Conservation (phyloP, 371 early-diverging fungal species). For the Dichotomocladium elegans region DNA sequence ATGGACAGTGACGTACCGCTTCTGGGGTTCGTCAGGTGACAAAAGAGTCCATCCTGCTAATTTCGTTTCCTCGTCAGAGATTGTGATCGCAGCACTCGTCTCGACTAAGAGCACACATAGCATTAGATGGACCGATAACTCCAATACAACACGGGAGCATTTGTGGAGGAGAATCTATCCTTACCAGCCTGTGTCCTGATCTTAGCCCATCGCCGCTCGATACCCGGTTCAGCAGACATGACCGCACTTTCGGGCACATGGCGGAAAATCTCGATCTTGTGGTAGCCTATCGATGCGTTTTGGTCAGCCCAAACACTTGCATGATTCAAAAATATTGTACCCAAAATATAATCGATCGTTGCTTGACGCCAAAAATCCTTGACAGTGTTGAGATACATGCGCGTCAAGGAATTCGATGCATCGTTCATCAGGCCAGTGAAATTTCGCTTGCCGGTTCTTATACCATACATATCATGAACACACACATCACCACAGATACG, state of each 20-base stretch:
- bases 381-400: conserved; percentile 70
- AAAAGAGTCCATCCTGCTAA: conserved; percentile 61
- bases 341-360: conserved; percentile 44
- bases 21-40: conserved; percentile 44
- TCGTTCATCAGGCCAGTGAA: conserved; percentile 72
- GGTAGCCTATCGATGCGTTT: conserved; percentile 24
- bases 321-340: conserved; percentile 7
- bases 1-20: conserved; percentile 12
- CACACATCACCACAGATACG: neutral
- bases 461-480: neutral
- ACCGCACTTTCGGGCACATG: conserved; percentile 37
- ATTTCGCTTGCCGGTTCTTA: conserved; percentile 64
- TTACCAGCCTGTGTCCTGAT: conserved; percentile 48
- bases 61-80: conserved; percentile 52
- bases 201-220: conserved; percentile 46
- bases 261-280: conserved; percentile 43
- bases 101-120: conserved; percentile 44
- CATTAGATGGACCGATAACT: no score
- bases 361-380: conserved; percentile 63
- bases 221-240: conserved; percentile 54
- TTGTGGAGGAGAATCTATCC: no score
- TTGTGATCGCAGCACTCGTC: conserved; percentile 56
- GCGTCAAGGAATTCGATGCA: conserved; percentile 65
- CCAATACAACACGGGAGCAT: no score
- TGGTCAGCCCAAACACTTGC: neutral